A percentile compares a stretch with the other conserved stretches of the same genome.
phyloP scores from a whole-genome alignment of 768 basidiomycete species.

The Amanita fuliginea region DNA sequence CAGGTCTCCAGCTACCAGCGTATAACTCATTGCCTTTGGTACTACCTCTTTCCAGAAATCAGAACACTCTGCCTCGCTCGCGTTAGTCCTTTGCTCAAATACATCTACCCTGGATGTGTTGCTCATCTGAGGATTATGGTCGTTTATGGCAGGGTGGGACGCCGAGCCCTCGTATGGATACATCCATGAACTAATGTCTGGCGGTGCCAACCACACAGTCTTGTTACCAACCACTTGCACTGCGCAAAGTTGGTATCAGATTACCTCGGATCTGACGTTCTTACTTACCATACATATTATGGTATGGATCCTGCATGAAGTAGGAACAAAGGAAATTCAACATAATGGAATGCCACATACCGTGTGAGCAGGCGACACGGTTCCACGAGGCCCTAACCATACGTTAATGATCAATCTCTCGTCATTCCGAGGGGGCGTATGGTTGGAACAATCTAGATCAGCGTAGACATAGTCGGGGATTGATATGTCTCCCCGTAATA shows the following conservation, averaged over 20 bases:
- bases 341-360: constrained; percentile 22
- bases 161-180: constrained; percentile 28
- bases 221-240: constrained; percentile 87
- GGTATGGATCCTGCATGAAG: constrained; percentile 72
- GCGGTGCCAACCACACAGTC: constrained; percentile 87
- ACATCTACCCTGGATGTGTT: constrained; percentile 86
- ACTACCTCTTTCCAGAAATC: constrained; percentile 47
- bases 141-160: not conserved
- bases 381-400: constrained; percentile 76
- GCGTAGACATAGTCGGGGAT: constrained; percentile 89
- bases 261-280: not conserved
- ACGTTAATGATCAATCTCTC: constrained; percentile 60
- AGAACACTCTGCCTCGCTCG: constrained; percentile 23
- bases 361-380: constrained; percentile 85
- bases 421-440: constrained; percentile 54
- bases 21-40: constrained; percentile 46
- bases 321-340: not conserved
- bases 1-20: constrained; percentile 73
- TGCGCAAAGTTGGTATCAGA: constrained; percentile 16
- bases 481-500: constrained; percentile 58
- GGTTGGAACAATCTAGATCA: constrained; percentile 38
- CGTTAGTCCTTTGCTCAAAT: constrained; percentile 26
- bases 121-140: constrained; percentile 36
- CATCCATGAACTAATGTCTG: constrained; percentile 45
- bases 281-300: constrained; percentile 72